Evolutionary conservation across 169 alveolate species (phyloP), one percentile per base, ranked within the genome.

Genomic region (Cryptosporidium viatorum): DNA sequence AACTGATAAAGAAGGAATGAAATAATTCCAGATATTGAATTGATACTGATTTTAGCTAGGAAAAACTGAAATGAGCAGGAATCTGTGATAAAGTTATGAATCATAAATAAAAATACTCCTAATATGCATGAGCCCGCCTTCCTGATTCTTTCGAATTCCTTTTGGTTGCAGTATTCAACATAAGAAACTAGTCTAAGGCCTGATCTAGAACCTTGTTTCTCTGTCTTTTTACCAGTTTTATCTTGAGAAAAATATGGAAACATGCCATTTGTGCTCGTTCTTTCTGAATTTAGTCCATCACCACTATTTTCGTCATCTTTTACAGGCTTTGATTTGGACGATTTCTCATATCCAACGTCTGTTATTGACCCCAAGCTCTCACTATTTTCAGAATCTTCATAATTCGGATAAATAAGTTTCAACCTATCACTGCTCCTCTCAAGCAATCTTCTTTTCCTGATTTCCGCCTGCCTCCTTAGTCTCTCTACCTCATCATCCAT

Each of bases 391-490:
- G 50, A 41, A 5, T 80, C 89, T 21, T 80, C 80, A 18, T 62
- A 67, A 26, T 45, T 67, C 7, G 89, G 80, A 62, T 70, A 80
- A 62, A 80, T 60, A 6, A 80, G 68, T n/a, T n/a, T 80, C 26
- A 80, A 7, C 6, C 89, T 35, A 8, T 37, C 71, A 18, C 70
- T 80, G 29, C 89, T 58, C 43, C 89, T 80, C 33, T 65, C 89
- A 12, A 80, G 80, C 58, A 80, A 23, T 48, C 50, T 59, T 41
- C 65, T 59, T 21, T 80, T 80, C 39, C 74, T 59, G 8, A 65
- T 35, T 23, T 80, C 75, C n/a, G 74, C 74, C 33, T 67, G 71
- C 26, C 26, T 80, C 43, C 55, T 80, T 0, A 60, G 45, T 10
- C 9, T 29, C 73, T 39, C 73, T 31, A 67, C 73, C 18, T 67